Percentiles rank a stretch among this genome's conserved stretches.
Evolutionary conservation across 176 grass and related monocot genomes (phyloP).

Genomic region (Triticum turgidum): DNA sequence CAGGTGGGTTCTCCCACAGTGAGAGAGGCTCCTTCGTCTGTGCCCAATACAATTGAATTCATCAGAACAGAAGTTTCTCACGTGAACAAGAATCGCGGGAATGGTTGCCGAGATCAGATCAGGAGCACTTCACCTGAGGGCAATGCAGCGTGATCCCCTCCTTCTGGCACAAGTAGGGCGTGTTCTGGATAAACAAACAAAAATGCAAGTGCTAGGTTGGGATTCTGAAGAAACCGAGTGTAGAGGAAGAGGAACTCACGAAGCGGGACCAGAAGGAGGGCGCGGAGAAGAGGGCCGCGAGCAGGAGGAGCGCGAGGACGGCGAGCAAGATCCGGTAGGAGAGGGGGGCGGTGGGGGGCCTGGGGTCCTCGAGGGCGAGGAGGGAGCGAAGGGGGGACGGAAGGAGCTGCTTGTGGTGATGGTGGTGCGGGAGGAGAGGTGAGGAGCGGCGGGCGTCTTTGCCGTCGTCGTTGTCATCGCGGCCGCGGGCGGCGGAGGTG

Average conservation of each 20-base stretch:
- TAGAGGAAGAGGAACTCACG: slow-evolving; percentile 46
- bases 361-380: slow-evolving; percentile 73
- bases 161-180: slow-evolving; percentile 56
- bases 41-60: slow-evolving; percentile 5
- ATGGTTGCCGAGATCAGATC: background rate
- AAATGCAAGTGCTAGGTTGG: background rate
- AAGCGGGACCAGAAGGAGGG: slow-evolving; percentile 70
- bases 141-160: slow-evolving; percentile 69
- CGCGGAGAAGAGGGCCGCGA: slow-evolving; percentile 39
- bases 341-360: slow-evolving; percentile 50
- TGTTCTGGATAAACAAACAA: slow-evolving; percentile 27
- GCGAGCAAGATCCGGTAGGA: slow-evolving; percentile 70
- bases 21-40: slow-evolving; percentile 57
- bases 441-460: slow-evolving; percentile 59
- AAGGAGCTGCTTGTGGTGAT: slow-evolving; percentile 36
- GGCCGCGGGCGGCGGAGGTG: slow-evolving; percentile 31
- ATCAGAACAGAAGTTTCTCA: background rate
- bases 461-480: slow-evolving; percentile 33
- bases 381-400: slow-evolving; percentile 69
- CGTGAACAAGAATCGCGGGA: background rate
- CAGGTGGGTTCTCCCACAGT: slow-evolving; percentile 77
- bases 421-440: slow-evolving; percentile 40
- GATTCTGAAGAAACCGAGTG: background rate
- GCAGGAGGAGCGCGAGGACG: slow-evolving; percentile 52
- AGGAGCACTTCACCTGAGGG: slow-evolving; percentile 49